A percentile compares a stretch with the other conserved stretches of the same genome.
phyloP scores from a whole-genome alignment of 805 yeast genomes.

The Saccharomycopsis microspora region DNA sequence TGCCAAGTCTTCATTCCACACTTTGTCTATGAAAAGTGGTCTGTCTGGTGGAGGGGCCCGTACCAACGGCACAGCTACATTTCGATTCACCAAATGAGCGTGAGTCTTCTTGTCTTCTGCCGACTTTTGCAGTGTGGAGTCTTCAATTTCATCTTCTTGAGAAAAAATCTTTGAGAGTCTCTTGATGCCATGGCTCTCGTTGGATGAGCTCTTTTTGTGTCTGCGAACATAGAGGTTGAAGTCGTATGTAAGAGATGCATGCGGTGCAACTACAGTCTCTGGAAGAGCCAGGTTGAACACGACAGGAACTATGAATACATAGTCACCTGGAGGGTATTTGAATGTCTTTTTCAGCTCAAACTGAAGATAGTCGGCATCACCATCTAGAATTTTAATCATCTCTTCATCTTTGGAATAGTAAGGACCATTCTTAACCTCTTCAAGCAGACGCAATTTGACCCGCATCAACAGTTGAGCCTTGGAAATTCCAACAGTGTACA shows the following conservation, averaged over 20 bases:
- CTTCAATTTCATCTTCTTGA: not conserved
- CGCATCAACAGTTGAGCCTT: constrained; percentile 4
- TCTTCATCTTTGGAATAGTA: not conserved
- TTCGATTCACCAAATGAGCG: constrained; percentile 9
- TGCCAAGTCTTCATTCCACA: constrained; percentile 62
- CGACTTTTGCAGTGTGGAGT: not conserved
- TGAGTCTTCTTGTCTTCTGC: not conserved
- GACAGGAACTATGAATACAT: constrained; percentile 55
- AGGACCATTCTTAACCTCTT: not conserved
- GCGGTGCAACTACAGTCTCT: constrained; percentile 42
- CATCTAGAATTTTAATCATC: not conserved
- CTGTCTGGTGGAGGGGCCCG: constrained; percentile 43
- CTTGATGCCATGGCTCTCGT: not conserved
- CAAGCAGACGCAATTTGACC: constrained; percentile 4
- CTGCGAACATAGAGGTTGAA: constrained; percentile 6
- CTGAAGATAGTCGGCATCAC: too few species aligned
- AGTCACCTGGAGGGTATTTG: constrained; percentile 44
- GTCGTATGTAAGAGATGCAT: constrained; percentile 37
- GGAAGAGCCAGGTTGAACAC: constrained; percentile 52
- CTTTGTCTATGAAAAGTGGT: constrained; percentile 64
- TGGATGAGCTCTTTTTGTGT: not conserved
- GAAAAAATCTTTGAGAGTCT: constrained; percentile 4
- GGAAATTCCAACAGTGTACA: not conserved
- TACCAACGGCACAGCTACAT: constrained; percentile 18
- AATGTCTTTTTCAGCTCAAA: not conserved